phyloP scores from a whole-genome alignment of 2,329 filamentous ascomycete genomes.

The Aspergillus amoenus region DNA sequence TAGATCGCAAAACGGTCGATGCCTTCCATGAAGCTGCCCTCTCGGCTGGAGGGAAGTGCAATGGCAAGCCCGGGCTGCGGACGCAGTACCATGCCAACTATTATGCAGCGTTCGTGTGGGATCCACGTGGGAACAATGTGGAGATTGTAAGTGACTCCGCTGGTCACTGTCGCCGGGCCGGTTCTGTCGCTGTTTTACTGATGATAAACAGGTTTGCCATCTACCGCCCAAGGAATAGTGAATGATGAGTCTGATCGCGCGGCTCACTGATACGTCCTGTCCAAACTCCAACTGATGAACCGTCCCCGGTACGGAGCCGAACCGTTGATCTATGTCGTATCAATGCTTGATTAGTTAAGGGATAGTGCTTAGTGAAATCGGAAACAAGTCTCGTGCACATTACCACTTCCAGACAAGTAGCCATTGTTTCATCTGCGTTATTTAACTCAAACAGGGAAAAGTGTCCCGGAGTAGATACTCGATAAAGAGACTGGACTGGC shows the following conservation, averaged over 20 bases:
- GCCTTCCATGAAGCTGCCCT: constrained; percentile 48
- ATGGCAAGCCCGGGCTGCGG: constrained; percentile 50
- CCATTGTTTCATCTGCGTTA: not conserved
- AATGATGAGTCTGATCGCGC: no score
- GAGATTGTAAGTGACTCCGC: constrained; percentile 35
- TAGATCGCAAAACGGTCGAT: constrained; percentile 46
- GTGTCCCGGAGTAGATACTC: not conserved
- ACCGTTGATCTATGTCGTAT: no score
- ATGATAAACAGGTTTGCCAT: constrained; percentile 2
- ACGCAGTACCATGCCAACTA: constrained; percentile 48
- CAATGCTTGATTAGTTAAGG: no score
- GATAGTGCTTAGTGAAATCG: no score
- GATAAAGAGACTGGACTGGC: not conserved
- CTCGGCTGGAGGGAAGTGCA: constrained; percentile 47
- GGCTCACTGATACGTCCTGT: no score
- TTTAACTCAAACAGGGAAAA: not conserved
- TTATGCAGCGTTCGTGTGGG: constrained; percentile 53
- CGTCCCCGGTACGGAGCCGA: no score
- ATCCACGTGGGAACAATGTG: constrained; percentile 55
- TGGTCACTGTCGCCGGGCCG: not conserved
- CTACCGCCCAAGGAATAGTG: not conserved
- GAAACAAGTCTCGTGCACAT: not conserved
- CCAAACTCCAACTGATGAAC: no score
- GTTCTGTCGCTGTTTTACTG: not conserved
- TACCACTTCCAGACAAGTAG: not conserved